A percentile compares a stretch with the other conserved stretches of the same genome.
phyloP scores from a whole-genome alignment of 495 filamentous ascomycete genomes.

The Talaromyces trachyspermus region DNA sequence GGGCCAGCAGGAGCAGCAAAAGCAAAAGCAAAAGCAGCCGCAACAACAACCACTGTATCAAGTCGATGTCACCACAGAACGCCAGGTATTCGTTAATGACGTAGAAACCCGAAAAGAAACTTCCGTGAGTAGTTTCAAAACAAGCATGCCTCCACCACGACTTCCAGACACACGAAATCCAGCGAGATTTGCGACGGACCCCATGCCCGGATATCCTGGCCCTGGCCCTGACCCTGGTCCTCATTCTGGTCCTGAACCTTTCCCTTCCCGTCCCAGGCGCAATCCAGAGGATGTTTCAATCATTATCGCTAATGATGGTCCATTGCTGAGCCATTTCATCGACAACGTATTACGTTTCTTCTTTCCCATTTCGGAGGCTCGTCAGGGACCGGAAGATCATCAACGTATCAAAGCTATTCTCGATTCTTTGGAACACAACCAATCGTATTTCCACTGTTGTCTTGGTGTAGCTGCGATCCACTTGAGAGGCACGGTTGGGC shows the following conservation, averaged over 20 bases:
- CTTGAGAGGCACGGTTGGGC: constrained; percentile 66
- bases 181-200: neutral
- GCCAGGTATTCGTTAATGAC: constrained; percentile 91
- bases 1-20: too few relatives aligned
- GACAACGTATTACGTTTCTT: constrained; percentile 79
- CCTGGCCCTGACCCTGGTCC: constrained; percentile 8
- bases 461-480: constrained; percentile 94
- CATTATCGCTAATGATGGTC: constrained; percentile 78
- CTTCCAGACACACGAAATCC: constrained; percentile 56
- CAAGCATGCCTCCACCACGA: constrained; percentile 68
- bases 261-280: too few relatives aligned
- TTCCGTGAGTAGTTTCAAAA: constrained; percentile 79
- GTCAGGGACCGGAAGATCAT: constrained; percentile 74
- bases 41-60: constrained; percentile 70
- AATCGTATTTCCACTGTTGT: constrained; percentile 90
- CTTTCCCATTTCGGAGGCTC: constrained; percentile 84
- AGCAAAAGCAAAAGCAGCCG: too few relatives aligned
- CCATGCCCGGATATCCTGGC: neutral
- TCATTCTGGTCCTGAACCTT: too few relatives aligned
- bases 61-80: constrained; percentile 90
- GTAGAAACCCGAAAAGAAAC: constrained; percentile 77
- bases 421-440: constrained; percentile 79
- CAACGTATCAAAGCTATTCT: constrained; percentile 74
- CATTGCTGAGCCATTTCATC: constrained; percentile 86
- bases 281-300: too few relatives aligned